These are phyloP conservation scores for Fusarium odoratissimum DNA, from an alignment of 2,329 filamentous ascomycete genomes.

Conservation along the genomic window DNA sequence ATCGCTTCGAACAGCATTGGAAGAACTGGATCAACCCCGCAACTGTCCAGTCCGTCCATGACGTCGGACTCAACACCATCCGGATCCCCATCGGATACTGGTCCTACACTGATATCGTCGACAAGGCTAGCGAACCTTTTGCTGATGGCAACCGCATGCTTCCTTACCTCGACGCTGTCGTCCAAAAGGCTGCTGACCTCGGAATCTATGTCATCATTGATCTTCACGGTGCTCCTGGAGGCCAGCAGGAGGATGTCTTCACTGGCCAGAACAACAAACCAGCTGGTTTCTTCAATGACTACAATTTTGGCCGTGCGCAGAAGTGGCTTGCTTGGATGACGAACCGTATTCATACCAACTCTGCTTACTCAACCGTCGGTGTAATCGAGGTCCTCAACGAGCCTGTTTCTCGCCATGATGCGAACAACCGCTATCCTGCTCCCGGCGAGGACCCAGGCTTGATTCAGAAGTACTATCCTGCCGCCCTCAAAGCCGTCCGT, in stretches of 20 bases:
- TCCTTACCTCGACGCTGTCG: slow-evolving; percentile 30
- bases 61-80: slow-evolving; percentile 35
- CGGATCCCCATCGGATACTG: slow-evolving; percentile 37
- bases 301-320: slow-evolving; percentile 32
- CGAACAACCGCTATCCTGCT: slow-evolving; percentile 19
- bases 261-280: slow-evolving; percentile 34
- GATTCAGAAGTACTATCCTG: slow-evolving; percentile 28
- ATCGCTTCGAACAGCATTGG: slow-evolving; percentile 28
- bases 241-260: slow-evolving; percentile 34
- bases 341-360: slow-evolving; percentile 24
- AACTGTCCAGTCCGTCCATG: slow-evolving; percentile 34
- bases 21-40: slow-evolving; percentile 30
- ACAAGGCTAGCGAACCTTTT: slow-evolving; percentile 27
- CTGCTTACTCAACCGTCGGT: slow-evolving; percentile 11
- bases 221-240: slow-evolving; percentile 30
- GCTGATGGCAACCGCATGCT: slow-evolving; percentile 30
- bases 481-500: slow-evolving; percentile 23
- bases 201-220: slow-evolving; percentile 37
- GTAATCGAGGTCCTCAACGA: slow-evolving; percentile 34
- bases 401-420: slow-evolving; percentile 27
- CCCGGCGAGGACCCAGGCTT: slow-evolving; percentile 26
- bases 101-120: slow-evolving; percentile 30
- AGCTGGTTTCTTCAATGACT: slow-evolving; percentile 30
- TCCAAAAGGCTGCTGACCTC: slow-evolving; percentile 23
- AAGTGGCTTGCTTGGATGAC: slow-evolving; percentile 39